These are phyloP conservation scores for Lactuca sativa DNA, from an alignment of 129 eudicot genomes.

Conservation along the genomic window DNA sequence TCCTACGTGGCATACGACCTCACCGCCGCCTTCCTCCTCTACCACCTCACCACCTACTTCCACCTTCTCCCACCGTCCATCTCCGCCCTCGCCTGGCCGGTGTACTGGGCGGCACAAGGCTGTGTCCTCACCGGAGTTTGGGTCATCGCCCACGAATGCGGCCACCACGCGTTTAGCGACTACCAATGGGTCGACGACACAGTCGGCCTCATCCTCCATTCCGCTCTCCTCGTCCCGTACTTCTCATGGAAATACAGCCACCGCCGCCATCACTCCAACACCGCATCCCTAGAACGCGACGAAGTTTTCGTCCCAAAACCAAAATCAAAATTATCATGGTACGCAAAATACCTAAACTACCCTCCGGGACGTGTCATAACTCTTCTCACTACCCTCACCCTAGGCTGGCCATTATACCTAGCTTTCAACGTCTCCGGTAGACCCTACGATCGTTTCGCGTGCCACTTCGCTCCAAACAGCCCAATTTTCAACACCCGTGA, in stretches of 20 bases:
- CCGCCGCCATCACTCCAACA: slow-evolving; percentile 59
- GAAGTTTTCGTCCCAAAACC: slow-evolving; percentile 53
- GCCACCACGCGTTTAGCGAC: slow-evolving; percentile 43
- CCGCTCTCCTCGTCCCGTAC: slow-evolving; percentile 46
- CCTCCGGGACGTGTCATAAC: slow-evolving; percentile 40
- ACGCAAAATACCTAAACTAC: slow-evolving; percentile 42
- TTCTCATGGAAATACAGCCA: slow-evolving; percentile 58
- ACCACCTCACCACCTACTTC: slow-evolving; percentile 32
- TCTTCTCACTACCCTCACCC: slow-evolving; percentile 31
- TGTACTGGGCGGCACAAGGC: slow-evolving; percentile 43
- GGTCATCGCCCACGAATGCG: slow-evolving; percentile 38
- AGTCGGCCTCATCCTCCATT: slow-evolving; percentile 46
- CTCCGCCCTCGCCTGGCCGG: slow-evolving; percentile 37
- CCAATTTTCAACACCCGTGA: slow-evolving; percentile 49
- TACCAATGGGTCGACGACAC: slow-evolving; percentile 50
- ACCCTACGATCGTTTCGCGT: slow-evolving; percentile 45
- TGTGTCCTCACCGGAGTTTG: slow-evolving; percentile 45
- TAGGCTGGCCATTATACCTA: slow-evolving; percentile 53
- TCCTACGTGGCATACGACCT: slow-evolving; percentile 45
- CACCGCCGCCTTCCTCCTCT: slow-evolving; percentile 29
- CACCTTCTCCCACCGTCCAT: slow-evolving; percentile 29
- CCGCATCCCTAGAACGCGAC: slow-evolving; percentile 45
- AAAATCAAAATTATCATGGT: slow-evolving; percentile 40
- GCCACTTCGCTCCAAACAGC: slow-evolving; percentile 46
- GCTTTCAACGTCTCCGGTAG: slow-evolving; percentile 46